Conservation (phyloP, 2,329 filamentous ascomycete genomes). For the Acephala macrosclerotiorum region DNA sequence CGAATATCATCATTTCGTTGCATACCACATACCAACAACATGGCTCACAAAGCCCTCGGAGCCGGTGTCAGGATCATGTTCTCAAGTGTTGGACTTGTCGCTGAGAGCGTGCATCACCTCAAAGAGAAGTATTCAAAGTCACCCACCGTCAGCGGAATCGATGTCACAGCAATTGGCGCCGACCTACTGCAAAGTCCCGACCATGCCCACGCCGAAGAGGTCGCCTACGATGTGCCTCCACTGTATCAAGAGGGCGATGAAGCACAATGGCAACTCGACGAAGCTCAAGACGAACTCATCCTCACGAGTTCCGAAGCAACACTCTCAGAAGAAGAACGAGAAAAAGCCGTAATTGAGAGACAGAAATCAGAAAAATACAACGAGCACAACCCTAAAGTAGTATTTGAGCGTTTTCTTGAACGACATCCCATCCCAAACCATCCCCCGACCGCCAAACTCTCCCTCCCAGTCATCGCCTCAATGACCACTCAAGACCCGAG, state of each 20-base stretch:
- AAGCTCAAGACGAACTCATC: constrained; percentile 21
- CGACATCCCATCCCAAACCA: constrained; percentile 13
- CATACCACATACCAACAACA: background rate
- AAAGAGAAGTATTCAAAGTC: constrained; percentile 7
- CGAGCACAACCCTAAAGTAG: constrained; percentile 2
- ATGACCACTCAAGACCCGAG: constrained; percentile 55
- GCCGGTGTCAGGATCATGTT: background rate
- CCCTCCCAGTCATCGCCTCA: constrained; percentile 55
- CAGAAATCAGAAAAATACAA: constrained; percentile 6
- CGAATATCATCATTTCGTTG: background rate
- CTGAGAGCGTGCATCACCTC: constrained; percentile 16
- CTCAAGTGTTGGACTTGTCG: constrained; percentile 10
- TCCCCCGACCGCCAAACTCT: constrained; percentile 1
- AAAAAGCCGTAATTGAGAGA: background rate
- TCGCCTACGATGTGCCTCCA: background rate
- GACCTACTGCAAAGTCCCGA: background rate
- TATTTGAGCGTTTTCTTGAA: constrained; percentile 5
- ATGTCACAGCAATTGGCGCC: background rate
- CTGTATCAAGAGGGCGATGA: constrained; percentile 16
- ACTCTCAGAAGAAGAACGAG: background rate
- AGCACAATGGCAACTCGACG: constrained; percentile 25
- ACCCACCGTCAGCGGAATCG: constrained; percentile 1
- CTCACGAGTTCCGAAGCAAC: background rate
- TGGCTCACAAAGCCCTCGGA: background rate
- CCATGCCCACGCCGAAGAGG: background rate